These are phyloP conservation scores for Ascochyta rabiei DNA, from an alignment of 2,329 filamentous ascomycete genomes.

Conservation along the genomic window DNA sequence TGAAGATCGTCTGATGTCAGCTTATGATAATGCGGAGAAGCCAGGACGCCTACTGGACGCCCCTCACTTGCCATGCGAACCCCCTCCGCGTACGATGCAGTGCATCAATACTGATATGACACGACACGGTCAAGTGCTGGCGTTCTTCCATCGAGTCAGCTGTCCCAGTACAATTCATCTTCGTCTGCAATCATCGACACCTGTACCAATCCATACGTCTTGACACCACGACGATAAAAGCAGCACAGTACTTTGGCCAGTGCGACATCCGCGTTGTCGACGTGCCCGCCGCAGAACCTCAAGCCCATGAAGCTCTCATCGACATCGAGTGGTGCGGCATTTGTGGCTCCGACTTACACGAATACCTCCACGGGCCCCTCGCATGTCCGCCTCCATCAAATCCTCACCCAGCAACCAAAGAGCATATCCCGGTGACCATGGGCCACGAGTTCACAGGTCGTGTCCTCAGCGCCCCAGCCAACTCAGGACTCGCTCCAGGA, in stretches of 20 bases:
- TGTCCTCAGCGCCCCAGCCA: conserved; percentile 24
- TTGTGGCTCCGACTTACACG: conserved; percentile 39
- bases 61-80: neutral
- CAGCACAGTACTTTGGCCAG: conserved; percentile 37
- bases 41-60: neutral
- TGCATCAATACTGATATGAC: neutral
- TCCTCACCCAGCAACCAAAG: conserved; percentile 30
- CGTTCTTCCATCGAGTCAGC: neutral
- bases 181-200: neutral
- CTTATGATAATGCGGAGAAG: neutral
- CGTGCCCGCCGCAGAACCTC: conserved; percentile 27
- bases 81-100: neutral
- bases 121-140: neutral
- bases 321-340: conserved; percentile 41
- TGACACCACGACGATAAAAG: conserved; percentile 33
- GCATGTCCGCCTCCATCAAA: conserved; percentile 18
- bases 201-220: neutral
- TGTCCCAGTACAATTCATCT: neutral
- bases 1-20: neutral
- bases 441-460: conserved; percentile 43
- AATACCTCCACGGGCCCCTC: conserved; percentile 31
- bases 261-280: conserved; percentile 36
- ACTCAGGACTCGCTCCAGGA: conserved; percentile 28
- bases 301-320: conserved; percentile 34
- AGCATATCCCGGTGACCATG: conserved; percentile 33